Evolutionary conservation across 169 alveolate species (phyloP), one percentile per base, ranked within the genome.

Genomic region (Plasmodium berghei): DNA sequence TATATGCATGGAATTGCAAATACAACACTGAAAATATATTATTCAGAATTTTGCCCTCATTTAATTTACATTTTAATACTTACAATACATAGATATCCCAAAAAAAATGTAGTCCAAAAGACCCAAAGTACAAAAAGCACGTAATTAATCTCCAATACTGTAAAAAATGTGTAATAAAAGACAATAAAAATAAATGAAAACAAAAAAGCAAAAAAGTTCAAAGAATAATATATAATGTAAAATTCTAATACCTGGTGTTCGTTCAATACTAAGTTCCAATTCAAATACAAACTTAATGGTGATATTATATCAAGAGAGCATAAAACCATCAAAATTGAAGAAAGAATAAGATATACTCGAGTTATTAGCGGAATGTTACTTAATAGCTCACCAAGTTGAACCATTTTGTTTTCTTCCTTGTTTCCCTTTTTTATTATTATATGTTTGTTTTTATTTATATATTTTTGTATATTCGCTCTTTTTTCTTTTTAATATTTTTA

Each of bases 51-150:
- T 12, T 22, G 26, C 1, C 26, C 26, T 22, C 26, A 22, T 22
- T 22, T 22, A 22, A 22, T 22, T 22, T 88, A 67, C 73, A 95
- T 92, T 83, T 93, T 86, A 89, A 75, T 93, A 55, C 93, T 70
- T 94, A 92, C 95, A 96, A 86, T 59, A 96, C 98, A 90, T 96
- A 96, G 24, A 93, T 95, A 91, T 96, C 96, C 98, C 98, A 96
- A 94, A 96, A 96, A 73, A 96, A 96, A 86, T 88, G 96, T 70
- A 96, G 88, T 12, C 98, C 97, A 54, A 96, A 96, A 28, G 96
- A 94, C 12, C 98, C 98, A 88, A 96, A 96, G 93, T 94, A 96
- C 61, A 96, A 96, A 67, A 96, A 96, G 74, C 98, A 96, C 42
- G 98, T 96, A 40, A 96, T 66, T 12, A 96, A 86, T 40, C 98